Base-by-base conservation (phyloP, 1,284 basidiomycete species). In the Coniferiporia sulphurascens region DNA sequence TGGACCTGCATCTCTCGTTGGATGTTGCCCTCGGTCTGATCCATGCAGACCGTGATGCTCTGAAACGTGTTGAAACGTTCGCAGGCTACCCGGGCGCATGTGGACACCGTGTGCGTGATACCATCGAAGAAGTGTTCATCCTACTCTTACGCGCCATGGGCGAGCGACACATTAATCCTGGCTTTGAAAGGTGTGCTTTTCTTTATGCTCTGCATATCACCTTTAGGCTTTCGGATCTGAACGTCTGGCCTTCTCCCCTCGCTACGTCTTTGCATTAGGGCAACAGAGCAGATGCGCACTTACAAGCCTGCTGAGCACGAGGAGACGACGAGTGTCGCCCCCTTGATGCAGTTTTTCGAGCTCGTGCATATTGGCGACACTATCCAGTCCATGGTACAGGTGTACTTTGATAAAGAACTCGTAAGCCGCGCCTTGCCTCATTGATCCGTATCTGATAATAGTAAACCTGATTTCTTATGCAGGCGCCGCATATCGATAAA, bases 341-440 rank as follows among this genome's bases (percentile, higher is more conserved):
- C 96, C 0, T 74, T 99, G 1, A 77, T 98, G 48, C 95, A 98
- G 72, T 99, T 99, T 74, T 98, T 99, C 66, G 96, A 98, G 76
- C 79, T 99, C 15, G 95, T 97, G 0, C 96, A 99, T 74, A 80
- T 98, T 15, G 97, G 94, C 0, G 96, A 99, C 71, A 99, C 93
- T 17, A 98, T 99, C 54, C 93, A 95, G 74, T 93, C 90, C 32
- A 97, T 99, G 87, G 86, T 97, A 1, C 93, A 98, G 66, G 96
- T 98, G 1, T 99, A 96, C 73, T 99, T 95, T 69, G 95, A 98
- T 69, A 95, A 95, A 70, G 95, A 97, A 68, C 76, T 98, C 69
- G 91, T 90, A 58, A 32, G 79, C 64, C 60, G 54, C 44, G 56
- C 10, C 17, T 19, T 8, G 34, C 9, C 48, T 44, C 35, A 27